phyloP scores from a whole-genome alignment of 306 rosid genomes.

The Acacia melanoxylon region DNA sequence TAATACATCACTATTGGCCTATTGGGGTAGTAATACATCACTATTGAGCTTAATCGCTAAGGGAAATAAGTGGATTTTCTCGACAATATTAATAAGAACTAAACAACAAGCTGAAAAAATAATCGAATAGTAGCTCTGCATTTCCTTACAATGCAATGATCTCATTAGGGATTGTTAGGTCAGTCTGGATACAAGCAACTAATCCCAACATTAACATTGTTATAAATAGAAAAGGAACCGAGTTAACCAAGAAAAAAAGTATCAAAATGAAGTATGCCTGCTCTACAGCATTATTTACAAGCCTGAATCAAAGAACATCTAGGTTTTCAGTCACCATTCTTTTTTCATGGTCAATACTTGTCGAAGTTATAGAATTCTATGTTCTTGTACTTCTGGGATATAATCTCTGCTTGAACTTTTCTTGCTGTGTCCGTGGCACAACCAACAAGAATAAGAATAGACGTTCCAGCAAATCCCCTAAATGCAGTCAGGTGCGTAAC shows the following conservation, averaged over 20 bases:
- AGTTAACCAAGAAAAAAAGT: neutral
- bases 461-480: constrained; percentile 95
- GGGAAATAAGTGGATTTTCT: neutral
- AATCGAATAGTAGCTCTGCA: neutral
- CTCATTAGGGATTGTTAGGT: neutral
- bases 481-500: constrained; percentile 87
- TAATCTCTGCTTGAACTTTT: constrained; percentile 92
- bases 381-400: constrained; percentile 91
- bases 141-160: neutral
- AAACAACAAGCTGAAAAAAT: neutral
- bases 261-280: neutral
- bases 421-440: constrained; percentile 97
- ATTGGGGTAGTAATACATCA: no score
- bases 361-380: constrained; percentile 86
- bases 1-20: neutral
- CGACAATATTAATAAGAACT: neutral
- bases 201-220: neutral
- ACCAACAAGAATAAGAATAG: constrained; percentile 95
- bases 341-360: constrained; percentile 48
- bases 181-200: neutral
- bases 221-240: no score
- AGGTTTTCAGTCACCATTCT: constrained; percentile 21
- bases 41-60: neutral
- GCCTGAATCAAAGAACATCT: constrained; percentile 27
- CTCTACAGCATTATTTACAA: constrained; percentile 46